Conservation (phyloP, 2,329 filamentous ascomycete genomes). For the Penicillium sp. region DNA sequence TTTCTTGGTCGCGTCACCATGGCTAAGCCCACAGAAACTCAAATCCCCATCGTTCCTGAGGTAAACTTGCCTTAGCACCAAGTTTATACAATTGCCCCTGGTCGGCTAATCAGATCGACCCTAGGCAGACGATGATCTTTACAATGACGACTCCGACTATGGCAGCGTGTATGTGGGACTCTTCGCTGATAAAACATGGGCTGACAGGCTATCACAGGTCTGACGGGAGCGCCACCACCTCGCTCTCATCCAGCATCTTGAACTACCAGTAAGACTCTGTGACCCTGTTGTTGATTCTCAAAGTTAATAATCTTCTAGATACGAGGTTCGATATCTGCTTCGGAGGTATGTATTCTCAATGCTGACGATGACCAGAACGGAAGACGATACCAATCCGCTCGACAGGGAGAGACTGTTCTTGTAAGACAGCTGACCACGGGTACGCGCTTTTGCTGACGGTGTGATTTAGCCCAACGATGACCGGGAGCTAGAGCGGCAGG, state of each 20-base stretch:
- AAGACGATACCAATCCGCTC: conserved; percentile 31
- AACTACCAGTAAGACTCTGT: conserved; percentile 24
- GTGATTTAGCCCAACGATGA: conserved; percentile 40
- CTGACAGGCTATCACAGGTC: conserved; percentile 3
- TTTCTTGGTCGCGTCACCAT: conserved; percentile 1
- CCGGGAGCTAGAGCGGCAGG: conserved; percentile 40
- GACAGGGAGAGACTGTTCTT: conserved; percentile 30
- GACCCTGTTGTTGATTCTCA: background rate
- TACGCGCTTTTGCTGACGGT: background rate
- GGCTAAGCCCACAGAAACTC: background rate
- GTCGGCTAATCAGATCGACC: background rate
- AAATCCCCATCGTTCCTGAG: conserved; percentile 13
- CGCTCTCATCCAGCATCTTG: conserved; percentile 25
- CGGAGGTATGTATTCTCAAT: background rate
- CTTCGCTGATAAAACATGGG: background rate
- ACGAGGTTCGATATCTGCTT: conserved; percentile 15
- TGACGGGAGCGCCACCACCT: conserved; percentile 21
- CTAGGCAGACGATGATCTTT: conserved; percentile 14
- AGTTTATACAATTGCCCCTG: background rate
- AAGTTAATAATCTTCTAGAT: conserved; percentile 11
- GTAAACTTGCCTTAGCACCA: background rate
- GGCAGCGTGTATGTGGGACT: conserved; percentile 10
- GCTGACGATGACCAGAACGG: conserved; percentile 26
- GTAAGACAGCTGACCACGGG: conserved; percentile 16
- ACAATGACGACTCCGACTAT: conserved; percentile 16